Evolutionary conservation across 805 yeast genomes (phyloP).

Genomic region (Starmerella tilneyi): DNA sequence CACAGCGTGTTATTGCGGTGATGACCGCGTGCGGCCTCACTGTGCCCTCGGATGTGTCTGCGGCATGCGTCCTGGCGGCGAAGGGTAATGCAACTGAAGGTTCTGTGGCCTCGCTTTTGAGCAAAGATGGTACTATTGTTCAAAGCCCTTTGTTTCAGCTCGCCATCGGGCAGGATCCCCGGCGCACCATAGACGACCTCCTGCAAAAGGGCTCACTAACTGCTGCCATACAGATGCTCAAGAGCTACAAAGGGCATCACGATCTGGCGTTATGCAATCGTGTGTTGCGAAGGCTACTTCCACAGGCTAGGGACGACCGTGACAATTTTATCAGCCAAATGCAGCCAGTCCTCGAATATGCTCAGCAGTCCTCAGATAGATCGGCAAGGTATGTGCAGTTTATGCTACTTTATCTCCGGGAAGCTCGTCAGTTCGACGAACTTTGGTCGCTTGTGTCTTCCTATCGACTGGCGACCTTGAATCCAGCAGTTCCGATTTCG

Average conservation of each 20-base stretch:
- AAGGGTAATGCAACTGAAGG: not conserved
- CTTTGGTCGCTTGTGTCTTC: not conserved
- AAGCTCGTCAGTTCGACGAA: not conserved
- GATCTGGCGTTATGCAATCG: slow-evolving; percentile 6
- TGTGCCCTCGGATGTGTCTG: slow-evolving; percentile 6
- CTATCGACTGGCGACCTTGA: not conserved
- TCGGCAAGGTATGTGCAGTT: slow-evolving; percentile 10
- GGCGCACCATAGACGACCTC: not conserved
- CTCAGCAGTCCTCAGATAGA: not conserved
- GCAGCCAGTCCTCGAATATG: not conserved
- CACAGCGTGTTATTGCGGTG: not conserved
- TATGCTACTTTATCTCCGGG: slow-evolving; percentile 6
- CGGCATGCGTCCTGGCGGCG: slow-evolving; percentile 2
- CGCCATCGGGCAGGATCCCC: slow-evolving; percentile 4
- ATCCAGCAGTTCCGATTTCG: not conserved
- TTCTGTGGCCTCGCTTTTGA: slow-evolving; percentile 7
- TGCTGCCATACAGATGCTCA: not conserved
- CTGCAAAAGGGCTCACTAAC: not conserved
- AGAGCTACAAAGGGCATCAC: slow-evolving; percentile 3
- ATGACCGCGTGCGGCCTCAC: not conserved
- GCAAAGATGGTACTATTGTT: slow-evolving; percentile 13
- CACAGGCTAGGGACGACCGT: not conserved
- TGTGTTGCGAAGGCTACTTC: not conserved
- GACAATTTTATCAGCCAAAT: not conserved
- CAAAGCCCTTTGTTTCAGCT: slow-evolving; percentile 6